These are phyloP conservation scores for Coemansia sp. DNA, from an alignment of 192 early-diverging fungal genomes.

Conservation along the genomic window DNA sequence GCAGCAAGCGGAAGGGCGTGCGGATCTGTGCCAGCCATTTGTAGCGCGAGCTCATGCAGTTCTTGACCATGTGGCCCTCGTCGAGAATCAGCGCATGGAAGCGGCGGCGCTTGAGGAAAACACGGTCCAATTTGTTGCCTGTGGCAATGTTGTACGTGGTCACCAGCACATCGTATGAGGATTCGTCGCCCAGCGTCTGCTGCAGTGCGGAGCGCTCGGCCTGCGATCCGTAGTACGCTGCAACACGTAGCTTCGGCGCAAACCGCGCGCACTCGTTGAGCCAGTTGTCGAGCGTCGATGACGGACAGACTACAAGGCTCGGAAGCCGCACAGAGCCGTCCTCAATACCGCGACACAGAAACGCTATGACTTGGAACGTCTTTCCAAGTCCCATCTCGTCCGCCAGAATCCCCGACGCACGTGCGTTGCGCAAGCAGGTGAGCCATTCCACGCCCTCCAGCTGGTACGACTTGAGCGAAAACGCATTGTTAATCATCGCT, in stretches of 20 bases:
- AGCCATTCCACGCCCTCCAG: constrained; percentile 89
- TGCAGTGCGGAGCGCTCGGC: constrained; percentile 59
- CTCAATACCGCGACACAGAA: constrained; percentile 59
- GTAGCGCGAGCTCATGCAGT: constrained; percentile 76
- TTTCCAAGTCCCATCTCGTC: constrained; percentile 93
- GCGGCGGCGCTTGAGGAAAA: constrained; percentile 65
- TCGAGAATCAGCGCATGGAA: constrained; percentile 79
- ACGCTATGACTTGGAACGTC: constrained; percentile 87
- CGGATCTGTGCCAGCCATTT: constrained; percentile 70
- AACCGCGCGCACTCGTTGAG: constrained; percentile 78
- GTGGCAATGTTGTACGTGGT: constrained; percentile 85
- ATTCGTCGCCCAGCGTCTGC: constrained; percentile 55
- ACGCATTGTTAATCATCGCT: constrained; percentile 58
- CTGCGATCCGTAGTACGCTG: constrained; percentile 64
- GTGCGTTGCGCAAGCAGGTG: constrained; percentile 66
- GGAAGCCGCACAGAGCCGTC: constrained; percentile 53
- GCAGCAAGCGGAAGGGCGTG: constrained; percentile 63
- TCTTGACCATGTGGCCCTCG: constrained; percentile 93
- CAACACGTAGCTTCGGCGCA: constrained; percentile 61
- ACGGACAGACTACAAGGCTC: constrained; percentile 80
- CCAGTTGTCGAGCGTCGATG: constrained; percentile 93
- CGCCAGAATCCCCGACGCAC: constrained; percentile 74
- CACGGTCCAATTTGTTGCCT: constrained; percentile 65
- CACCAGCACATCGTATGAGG: constrained; percentile 65
- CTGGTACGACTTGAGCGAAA: constrained; percentile 80